phyloP scores from a whole-genome alignment of 805 yeast species.

The Nakazawaea siamensis region DNA sequence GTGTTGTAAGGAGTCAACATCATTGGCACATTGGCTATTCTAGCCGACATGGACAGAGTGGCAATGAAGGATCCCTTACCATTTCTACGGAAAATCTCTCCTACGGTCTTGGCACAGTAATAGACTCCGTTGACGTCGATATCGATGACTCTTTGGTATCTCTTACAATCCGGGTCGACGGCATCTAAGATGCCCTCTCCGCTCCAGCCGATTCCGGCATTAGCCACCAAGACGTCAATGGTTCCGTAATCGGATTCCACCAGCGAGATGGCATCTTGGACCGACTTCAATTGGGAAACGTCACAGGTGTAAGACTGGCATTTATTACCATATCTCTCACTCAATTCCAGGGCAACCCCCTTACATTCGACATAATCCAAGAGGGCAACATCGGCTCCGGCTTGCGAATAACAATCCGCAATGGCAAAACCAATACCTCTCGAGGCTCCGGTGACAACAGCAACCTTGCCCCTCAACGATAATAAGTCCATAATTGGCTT shows the following conservation, averaged over 20 bases:
- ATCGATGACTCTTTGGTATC: conserved; percentile 34
- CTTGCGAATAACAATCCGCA: conserved; percentile 34
- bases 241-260: conserved; percentile 27
- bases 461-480: conserved; percentile 33
- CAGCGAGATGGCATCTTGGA: conserved; percentile 19
- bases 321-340: conserved; percentile 28
- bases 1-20: conserved; percentile 43
- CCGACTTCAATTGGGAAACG: conserved; percentile 22
- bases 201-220: conserved; percentile 31
- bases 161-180: conserved; percentile 24
- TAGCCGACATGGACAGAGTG: conserved; percentile 50
- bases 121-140: conserved; percentile 44
- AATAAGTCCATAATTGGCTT: conserved; percentile 25
- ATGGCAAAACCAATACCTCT: conserved; percentile 32
- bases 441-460: conserved; percentile 33
- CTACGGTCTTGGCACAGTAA: conserved; percentile 44
- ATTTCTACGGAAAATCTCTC: conserved; percentile 37
- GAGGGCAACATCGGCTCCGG: conserved; percentile 34
- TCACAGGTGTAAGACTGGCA: conserved; percentile 21
- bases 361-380: conserved; percentile 30
- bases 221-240: conserved; percentile 33
- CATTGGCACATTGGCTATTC: conserved; percentile 45
- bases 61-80: conserved; percentile 41
- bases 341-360: conserved; percentile 23
- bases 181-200: conserved; percentile 25